Evolutionary conservation across 768 basidiomycete species (phyloP), one percentile per base, ranked within the genome.

Genomic region (Naganishia antarctica): DNA sequence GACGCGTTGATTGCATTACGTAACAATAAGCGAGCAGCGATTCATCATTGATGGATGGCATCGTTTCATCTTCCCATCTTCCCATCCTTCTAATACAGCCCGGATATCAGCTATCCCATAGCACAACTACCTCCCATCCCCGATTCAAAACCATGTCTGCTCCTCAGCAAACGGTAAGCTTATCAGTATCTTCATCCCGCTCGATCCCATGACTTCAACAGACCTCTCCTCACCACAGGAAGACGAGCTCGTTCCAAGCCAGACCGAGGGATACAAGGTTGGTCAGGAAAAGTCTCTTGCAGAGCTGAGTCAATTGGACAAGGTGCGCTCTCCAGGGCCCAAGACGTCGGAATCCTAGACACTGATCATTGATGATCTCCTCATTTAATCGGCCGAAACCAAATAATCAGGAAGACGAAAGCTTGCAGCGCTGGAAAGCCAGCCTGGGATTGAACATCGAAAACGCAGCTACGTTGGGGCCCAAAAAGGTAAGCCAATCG

Each of bases 361-460:
- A n/a, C n/a, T n/a, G n/a, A n/a, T n/a, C n/a, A n/a, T n/a, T n/a
- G n/a, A n/a, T n/a, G n/a, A n/a, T n/a, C n/a, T n/a, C n/a, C n/a
- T n/a, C n/a, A n/a, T n/a, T n/a, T n/a, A n/a, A n/a, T n/a, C n/a
- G n/a, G n/a, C n/a, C n/a, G n/a, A n/a, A 25, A 16, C 26, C n/a
- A 21, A 18, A 25, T 31, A 16, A 12, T 18, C 47, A 77, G 76
- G 72, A 88, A 66, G 93, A 97, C 76, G 93, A 96, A 79, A 91
- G 89, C 76, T 83, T 98, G 71, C 86, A 87, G 32, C 86, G 91
- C 68, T 98, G 94, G 94, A 98, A 98, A 77, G 90, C 90, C 41
- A 91, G 87, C 60, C 82, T 98, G 28, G 94, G 94, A 60, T 85
- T 97, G 66, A 74, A 64, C 6, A 82, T 83, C 58, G 69, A 60